Evolutionary conservation across 1,284 basidiomycete species (phyloP), one percentile per base, ranked within the genome.

Genomic region (Rhodotorula sp.): DNA sequence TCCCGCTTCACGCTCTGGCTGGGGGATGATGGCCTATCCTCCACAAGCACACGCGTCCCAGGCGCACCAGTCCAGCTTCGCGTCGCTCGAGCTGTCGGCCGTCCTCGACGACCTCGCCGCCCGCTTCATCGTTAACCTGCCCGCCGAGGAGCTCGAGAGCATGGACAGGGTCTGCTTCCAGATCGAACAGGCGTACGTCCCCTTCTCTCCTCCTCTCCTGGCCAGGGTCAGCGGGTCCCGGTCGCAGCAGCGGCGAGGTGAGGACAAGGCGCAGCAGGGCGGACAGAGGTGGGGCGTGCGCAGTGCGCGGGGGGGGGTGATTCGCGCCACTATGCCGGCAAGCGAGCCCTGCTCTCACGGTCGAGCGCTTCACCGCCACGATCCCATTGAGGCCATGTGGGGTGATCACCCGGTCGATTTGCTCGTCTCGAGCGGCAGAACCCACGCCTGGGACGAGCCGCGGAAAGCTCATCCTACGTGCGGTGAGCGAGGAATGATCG

Each of bases 101-200:
- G 78, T 81, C n/a, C 75, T 83, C 34, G 82, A 83, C 67, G 82
- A 83, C 74, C 76, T 83, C 48, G 79, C 79, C 68, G 80, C 81
- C 44, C 91, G 97, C 61, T 99, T 99, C 82, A 92, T 99, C 78
- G 87, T 98, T 77, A 99, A 99, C 82, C 87, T 99, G 65, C 97
- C 97, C 10, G 90, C 92, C 74, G 91, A 93, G 79, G 97, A 99
- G 83, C 88, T 96, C 71, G 87, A 88, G 64, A 93, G 91, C 34
- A 86, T 97, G 72, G 94, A 97, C 81, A 88, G 97, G 74, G 89
- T 99, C 79, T 97, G 94, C 84, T 99, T 99, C 84, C 97, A 99
- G 83, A 94, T 98, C 70, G 97, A 99, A 83, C 95, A 98, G 86
- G 97, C 97, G 92, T 97, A 82, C 79, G 92, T 81, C 22, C 10